A percentile compares a stretch with the other conserved stretches of the same genome.
Evolutionary conservation across 441 rosid species (phyloP).

Genomic region (Gossypium davidsonii): DNA sequence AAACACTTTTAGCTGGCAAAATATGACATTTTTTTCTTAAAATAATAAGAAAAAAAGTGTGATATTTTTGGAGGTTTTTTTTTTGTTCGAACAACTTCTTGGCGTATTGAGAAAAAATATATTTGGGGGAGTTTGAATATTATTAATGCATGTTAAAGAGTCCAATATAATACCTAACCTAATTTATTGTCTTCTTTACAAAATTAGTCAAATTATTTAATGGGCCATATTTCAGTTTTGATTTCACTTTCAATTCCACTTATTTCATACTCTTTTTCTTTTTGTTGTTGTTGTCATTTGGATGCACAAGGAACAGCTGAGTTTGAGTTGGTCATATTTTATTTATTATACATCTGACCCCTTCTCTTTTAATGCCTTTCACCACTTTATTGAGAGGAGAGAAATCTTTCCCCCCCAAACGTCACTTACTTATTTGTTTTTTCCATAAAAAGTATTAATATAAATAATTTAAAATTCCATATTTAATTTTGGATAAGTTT

Average conservation of each 20-base stretch:
- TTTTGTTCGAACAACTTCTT: background rate
- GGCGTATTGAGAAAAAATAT: background rate
- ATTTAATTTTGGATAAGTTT: too few species aligned
- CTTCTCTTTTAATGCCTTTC: background rate
- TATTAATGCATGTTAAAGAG: background rate
- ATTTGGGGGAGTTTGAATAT: background rate
- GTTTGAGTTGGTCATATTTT: background rate
- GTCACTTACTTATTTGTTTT: too few species aligned
- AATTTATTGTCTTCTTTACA: background rate
- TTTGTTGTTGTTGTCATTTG: background rate
- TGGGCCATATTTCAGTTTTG: background rate
- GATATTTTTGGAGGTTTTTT: background rate
- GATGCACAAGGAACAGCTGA: background rate
- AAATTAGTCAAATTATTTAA: background rate
- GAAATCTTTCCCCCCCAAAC: too few species aligned
- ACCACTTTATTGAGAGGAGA: too few species aligned
- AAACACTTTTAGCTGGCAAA: background rate
- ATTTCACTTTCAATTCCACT: background rate
- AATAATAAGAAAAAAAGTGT: background rate
- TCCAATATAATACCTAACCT: background rate
- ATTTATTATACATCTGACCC: background rate
- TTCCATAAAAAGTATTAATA: too few species aligned
- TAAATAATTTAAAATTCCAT: too few species aligned
- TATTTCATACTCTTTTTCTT: background rate
- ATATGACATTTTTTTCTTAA: background rate